Base-by-base conservation (phyloP, 2,329 filamentous ascomycete species). In the Tolypocladium tropicale region DNA sequence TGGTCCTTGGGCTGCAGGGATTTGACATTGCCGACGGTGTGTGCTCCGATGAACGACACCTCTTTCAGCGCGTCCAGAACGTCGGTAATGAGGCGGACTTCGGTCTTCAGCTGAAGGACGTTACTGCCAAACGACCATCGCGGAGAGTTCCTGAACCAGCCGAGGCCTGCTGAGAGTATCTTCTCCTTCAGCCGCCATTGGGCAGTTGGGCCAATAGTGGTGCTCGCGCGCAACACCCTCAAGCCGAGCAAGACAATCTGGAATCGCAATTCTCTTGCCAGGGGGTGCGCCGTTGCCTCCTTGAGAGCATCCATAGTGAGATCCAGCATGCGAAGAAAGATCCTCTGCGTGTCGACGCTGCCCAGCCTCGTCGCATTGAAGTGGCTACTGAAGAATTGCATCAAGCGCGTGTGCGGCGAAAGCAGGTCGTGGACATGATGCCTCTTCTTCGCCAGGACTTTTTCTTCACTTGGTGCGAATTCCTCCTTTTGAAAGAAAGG, bases 41-140 rank as follows among this genome's bases (percentile, higher is more conserved):
- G 73, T 1, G 74, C 69, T 4, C 83, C 86, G 37, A 89, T 81
- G 57, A 76, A 76, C 1, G 81, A 76, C 12, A 91, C 80, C 3
- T 75, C 78, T 59, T 84, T 83, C 59, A 99, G 73, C 16, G 85
- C 81, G 12, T 73, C 69, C 52, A 86, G 76, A 37, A 96, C 85
- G 67, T 96, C 91, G 7, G 80, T 79, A 41, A 97, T 80, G 21
- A 96, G 76, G 61, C 88, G 87, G 36, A 90, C 83, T 72, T 99
- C 94, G 0, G 95, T 93, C 75, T 95, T 97, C 53, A 97, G 78
- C 68, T 99, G 94, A 18, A 99, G 75, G 52, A 89, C 82, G 67
- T 96, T 99, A 64, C 93, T 94, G 56, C 94, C 94, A 71, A 94
- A 97, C 0, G 94, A 95, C 93, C 94, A 99, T 62, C 85, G 83